A percentile compares a stretch with the other conserved stretches of the same genome.
Evolutionary conservation across 2,329 filamentous ascomycete genomes (phyloP).

Genomic region (Phialocephala subalpina): DNA sequence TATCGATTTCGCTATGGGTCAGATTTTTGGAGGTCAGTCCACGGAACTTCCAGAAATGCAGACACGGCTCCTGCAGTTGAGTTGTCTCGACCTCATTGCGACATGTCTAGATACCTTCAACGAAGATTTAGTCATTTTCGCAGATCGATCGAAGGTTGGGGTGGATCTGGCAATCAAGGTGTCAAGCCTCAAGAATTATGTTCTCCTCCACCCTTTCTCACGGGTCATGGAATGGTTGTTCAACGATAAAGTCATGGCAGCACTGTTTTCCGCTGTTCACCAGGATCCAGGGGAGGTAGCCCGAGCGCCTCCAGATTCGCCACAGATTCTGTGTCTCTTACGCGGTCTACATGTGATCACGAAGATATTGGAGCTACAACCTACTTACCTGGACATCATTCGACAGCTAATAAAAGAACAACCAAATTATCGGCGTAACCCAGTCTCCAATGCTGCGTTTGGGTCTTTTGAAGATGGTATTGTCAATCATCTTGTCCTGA

Average conservation of each 20-base stretch:
- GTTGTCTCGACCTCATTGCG: constrained; percentile 84
- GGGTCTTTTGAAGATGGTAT: constrained; percentile 94
- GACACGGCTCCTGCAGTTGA: constrained; percentile 76
- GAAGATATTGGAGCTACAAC: constrained; percentile 83
- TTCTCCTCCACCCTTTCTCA: constrained; percentile 89
- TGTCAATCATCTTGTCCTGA: constrained; percentile 78
- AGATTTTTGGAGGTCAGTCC: constrained; percentile 70
- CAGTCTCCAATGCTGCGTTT: constrained; percentile 78
- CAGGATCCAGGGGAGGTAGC: constrained; percentile 78
- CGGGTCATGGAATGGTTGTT: constrained; percentile 99
- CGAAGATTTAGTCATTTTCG: constrained; percentile 87
- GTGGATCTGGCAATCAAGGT: constrained; percentile 80
- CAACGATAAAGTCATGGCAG: constrained; percentile 85
- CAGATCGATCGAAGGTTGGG: constrained; percentile 77
- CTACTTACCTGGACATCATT: constrained; percentile 91
- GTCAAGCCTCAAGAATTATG: constrained; percentile 80
- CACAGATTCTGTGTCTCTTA: constrained; percentile 80
- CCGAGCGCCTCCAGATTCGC: constrained; percentile 77
- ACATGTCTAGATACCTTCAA: constrained; percentile 88
- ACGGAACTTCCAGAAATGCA: constrained; percentile 72
- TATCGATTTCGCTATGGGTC: constrained; percentile 87
- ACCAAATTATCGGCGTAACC: constrained; percentile 62
- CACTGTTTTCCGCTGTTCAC: constrained; percentile 80
- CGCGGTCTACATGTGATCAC: constrained; percentile 86
- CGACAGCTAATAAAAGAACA: constrained; percentile 78